Conservation (phyloP, 805 yeast species). For the Starmerella gropengiesseri region DNA sequence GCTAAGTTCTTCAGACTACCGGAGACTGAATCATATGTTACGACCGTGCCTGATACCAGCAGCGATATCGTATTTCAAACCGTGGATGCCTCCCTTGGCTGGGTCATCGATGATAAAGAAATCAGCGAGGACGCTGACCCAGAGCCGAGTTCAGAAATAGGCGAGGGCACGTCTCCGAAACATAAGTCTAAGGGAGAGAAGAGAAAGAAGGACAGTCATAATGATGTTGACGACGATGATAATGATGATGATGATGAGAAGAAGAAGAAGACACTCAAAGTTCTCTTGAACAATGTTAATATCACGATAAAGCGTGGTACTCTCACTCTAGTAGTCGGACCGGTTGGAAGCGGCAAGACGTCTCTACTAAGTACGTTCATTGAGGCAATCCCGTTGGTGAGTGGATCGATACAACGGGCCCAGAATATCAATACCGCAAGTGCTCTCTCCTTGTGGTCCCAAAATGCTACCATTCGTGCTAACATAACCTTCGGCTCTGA, state of each 20-base stretch:
- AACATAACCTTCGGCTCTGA: slow-evolving; percentile 23
- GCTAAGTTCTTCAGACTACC: slow-evolving; percentile 27
- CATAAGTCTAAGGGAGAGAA: slow-evolving; percentile 16
- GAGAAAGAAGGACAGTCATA: too few species aligned
- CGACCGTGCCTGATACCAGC: not conserved
- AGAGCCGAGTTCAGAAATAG: slow-evolving; percentile 39
- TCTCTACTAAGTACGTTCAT: slow-evolving; percentile 60
- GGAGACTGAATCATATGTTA: slow-evolving; percentile 30
- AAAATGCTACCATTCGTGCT: slow-evolving; percentile 10
- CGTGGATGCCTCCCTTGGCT: slow-evolving; percentile 10
- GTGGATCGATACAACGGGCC: slow-evolving; percentile 41
- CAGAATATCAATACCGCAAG: slow-evolving; percentile 34
- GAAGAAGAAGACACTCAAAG: not conserved
- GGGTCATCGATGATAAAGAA: slow-evolving; percentile 27
- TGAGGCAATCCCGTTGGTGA: slow-evolving; percentile 51
- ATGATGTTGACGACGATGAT: not conserved
- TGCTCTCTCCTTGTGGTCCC: slow-evolving; percentile 11
- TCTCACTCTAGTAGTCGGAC: slow-evolving; percentile 62
- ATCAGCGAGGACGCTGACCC: slow-evolving; percentile 11
- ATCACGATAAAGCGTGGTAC: slow-evolving; percentile 50
- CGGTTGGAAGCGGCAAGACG: slow-evolving; percentile 72
- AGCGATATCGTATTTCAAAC: not conserved
- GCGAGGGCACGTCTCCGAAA: slow-evolving; percentile 4
- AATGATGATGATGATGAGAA: not conserved
- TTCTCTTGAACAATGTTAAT: slow-evolving; percentile 38